phyloP scores from a whole-genome alignment of 306 rosid genomes.

The Gillenia trifoliata region DNA sequence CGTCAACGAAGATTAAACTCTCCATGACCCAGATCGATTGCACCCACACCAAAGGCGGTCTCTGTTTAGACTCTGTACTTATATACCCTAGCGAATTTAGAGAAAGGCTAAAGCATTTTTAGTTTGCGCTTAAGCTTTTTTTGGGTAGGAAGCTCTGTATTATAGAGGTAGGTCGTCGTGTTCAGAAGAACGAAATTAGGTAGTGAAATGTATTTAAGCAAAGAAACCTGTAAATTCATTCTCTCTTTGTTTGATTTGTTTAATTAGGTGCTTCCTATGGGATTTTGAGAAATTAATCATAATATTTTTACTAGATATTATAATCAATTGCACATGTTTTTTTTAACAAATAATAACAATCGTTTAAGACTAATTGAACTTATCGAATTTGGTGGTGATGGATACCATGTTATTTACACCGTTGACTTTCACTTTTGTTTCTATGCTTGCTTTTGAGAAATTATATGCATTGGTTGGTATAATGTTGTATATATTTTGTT shows the following conservation, averaged over 20 bases:
- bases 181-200: conserved; percentile 30
- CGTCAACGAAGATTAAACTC: conserved; percentile 59
- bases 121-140: conserved; percentile 17
- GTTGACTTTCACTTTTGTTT: too few species aligned
- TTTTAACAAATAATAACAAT: too few species aligned
- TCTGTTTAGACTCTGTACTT: conserved; percentile 79
- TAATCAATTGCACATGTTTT: too few species aligned
- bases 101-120: conserved; percentile 58
- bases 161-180: conserved; percentile 23
- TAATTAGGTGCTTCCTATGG: too few species aligned
- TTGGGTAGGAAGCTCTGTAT: conserved; percentile 12
- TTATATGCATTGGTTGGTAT: too few species aligned
- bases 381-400: too few species aligned
- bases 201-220: conserved; percentile 25
- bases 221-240: conserved; percentile 13
- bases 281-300: too few species aligned
- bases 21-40: conserved; percentile 98
- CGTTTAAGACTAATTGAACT: too few species aligned
- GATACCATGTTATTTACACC: too few species aligned
- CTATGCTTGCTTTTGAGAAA: too few species aligned
- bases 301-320: too few species aligned
- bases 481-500: too few species aligned
- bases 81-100: conserved; percentile 54
- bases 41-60: conserved; percentile 95
- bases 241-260: background rate